Conservation (phyloP, 345 rosid genomes). For the Sonneratia caseolaris region DNA sequence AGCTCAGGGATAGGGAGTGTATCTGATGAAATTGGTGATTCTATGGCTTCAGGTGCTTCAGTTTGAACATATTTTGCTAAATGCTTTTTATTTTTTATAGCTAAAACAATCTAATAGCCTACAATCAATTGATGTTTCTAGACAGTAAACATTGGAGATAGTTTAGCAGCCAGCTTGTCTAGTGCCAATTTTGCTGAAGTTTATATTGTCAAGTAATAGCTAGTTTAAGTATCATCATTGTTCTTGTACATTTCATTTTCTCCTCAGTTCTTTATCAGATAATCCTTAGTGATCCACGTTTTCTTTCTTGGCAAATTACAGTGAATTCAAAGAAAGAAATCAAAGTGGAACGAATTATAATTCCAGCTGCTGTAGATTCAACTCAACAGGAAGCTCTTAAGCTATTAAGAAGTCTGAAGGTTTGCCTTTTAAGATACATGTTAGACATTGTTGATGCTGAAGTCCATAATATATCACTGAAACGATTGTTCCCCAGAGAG, state of each 20-base stretch:
- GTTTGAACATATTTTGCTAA: neutral
- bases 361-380: constrained; percentile 43
- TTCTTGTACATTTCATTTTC: too few species aligned
- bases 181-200: too few species aligned
- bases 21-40: constrained; percentile 14
- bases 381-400: constrained; percentile 64
- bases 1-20: constrained; percentile 13
- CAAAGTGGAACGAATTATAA: constrained; percentile 25
- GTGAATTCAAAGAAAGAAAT: constrained; percentile 16
- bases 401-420: constrained; percentile 69
- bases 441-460: neutral
- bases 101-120: neutral
- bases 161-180: neutral
- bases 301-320: neutral
- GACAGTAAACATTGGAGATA: neutral
- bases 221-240: too few species aligned
- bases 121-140: neutral
- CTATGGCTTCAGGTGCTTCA: constrained; percentile 25
- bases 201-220: too few species aligned
- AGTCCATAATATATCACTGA: neutral
- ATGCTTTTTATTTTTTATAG: neutral
- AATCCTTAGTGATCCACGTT: too few species aligned
- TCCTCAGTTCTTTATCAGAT: too few species aligned
- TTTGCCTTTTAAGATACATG: constrained; percentile 16
- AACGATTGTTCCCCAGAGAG: neutral